phyloP scores from a whole-genome alignment of 768 basidiomycete genomes.

The Boletus coccyginus region DNA sequence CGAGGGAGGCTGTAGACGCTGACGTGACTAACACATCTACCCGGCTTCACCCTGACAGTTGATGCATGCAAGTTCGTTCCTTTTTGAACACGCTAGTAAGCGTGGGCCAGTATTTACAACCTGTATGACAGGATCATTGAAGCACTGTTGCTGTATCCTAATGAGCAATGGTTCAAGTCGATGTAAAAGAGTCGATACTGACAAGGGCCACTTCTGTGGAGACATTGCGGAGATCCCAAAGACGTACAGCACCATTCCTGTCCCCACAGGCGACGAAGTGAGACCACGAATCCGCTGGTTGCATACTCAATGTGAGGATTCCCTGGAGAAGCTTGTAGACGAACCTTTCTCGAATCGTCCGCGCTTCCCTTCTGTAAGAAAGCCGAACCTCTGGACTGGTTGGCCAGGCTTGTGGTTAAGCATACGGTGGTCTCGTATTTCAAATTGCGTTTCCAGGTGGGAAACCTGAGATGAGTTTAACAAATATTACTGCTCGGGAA shows the following conservation, averaged over 20 bases:
- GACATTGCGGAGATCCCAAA: slow-evolving; percentile 49
- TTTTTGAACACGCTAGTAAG: slow-evolving; percentile 40
- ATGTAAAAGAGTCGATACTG: background rate
- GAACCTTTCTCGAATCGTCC: slow-evolving; percentile 47
- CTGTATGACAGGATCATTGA: slow-evolving; percentile 38
- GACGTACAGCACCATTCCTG: slow-evolving; percentile 37
- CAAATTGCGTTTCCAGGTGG: slow-evolving; percentile 51
- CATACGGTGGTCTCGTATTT: slow-evolving; percentile 46
- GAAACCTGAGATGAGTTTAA: slow-evolving; percentile 35
- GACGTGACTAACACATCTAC: background rate
- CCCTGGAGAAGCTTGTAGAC: slow-evolving; percentile 5
- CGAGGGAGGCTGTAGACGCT: background rate
- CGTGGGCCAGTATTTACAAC: slow-evolving; percentile 34
- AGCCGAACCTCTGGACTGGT: slow-evolving; percentile 46
- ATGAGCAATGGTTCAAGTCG: background rate
- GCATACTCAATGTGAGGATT: slow-evolving; percentile 13
- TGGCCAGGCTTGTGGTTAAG: slow-evolving; percentile 15
- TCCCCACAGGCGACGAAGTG: slow-evolving; percentile 44
- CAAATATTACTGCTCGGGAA: background rate
- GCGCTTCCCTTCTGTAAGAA: slow-evolving; percentile 32
- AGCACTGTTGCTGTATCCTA: slow-evolving; percentile 32
- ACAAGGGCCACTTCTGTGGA: slow-evolving; percentile 25
- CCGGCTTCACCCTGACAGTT: slow-evolving; percentile 15
- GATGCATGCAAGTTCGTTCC: slow-evolving; percentile 34
- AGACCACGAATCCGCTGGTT: slow-evolving; percentile 28